Percentiles rank a stretch among this genome's conserved stretches.
Conservation (phyloP, 1,139 yeast species). For the Insectozyma bohioensis region DNA sequence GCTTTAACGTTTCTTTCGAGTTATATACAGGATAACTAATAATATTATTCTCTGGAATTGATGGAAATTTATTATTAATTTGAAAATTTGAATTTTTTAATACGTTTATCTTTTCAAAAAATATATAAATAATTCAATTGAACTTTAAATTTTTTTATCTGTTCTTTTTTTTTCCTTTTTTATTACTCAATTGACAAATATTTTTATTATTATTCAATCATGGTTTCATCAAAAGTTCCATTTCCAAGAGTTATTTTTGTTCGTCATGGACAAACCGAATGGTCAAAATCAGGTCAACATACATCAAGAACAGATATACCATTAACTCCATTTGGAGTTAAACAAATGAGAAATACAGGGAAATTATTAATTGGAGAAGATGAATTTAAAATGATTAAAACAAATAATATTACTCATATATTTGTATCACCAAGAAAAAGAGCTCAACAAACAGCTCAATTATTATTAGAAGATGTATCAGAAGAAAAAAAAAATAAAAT, state of each 20-base stretch:
- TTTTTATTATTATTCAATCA: background rate
- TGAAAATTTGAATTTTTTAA: too few relatives aligned
- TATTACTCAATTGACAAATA: background rate
- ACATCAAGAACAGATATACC: conserved; percentile 83
- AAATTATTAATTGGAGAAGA: conserved; percentile 58
- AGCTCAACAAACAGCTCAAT: conserved; percentile 70
- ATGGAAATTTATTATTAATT: too few relatives aligned
- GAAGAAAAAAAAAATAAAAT: conserved; percentile 46
- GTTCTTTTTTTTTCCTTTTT: conserved; percentile 3
- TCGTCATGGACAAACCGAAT: conserved; percentile 91
- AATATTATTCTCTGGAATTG: too few relatives aligned
- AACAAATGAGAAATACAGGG: conserved; percentile 77
- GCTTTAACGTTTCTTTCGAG: too few relatives aligned
- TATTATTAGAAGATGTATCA: conserved; percentile 51
- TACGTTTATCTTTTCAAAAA: too few relatives aligned
- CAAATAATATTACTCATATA: conserved; percentile 59
- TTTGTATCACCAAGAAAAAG: conserved; percentile 79
- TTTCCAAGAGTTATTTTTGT: conserved; percentile 79
- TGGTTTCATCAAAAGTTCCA: conserved; percentile 11
- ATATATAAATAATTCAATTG: too few relatives aligned
- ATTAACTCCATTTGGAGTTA: conserved; percentile 74
- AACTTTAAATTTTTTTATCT: conserved; percentile 2
- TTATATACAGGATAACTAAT: too few relatives aligned
- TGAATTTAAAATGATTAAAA: conserved; percentile 58
- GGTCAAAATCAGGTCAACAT: conserved; percentile 93